Percentiles rank a stretch among this genome's conserved stretches.
phyloP scores from a whole-genome alignment of 345 rosid species.

The Lagerstroemia speciosa region DNA sequence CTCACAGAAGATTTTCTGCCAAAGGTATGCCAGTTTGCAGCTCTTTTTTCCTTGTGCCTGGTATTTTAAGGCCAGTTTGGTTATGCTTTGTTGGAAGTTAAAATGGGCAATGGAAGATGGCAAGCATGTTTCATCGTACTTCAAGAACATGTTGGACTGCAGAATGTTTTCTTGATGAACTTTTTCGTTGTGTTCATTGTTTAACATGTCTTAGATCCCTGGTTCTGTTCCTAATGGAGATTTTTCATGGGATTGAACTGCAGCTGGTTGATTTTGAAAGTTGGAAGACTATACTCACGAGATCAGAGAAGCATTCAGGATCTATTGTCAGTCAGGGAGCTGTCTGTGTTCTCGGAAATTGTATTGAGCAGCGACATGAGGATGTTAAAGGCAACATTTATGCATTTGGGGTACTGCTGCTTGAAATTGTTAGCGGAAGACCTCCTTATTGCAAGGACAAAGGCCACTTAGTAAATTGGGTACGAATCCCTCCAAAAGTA shows the following conservation, averaged over 20 bases:
- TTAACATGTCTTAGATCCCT: background rate
- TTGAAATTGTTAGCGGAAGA: constrained; percentile 88
- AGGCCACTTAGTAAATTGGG: constrained; percentile 89
- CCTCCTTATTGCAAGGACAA: constrained; percentile 81
- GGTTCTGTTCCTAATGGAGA: background rate
- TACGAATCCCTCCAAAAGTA: constrained; percentile 21
- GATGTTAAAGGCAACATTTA: constrained; percentile 81
- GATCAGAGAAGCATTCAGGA: constrained; percentile 80
- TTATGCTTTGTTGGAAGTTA: too few relatives aligned
- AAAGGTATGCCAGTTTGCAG: constrained; percentile 39
- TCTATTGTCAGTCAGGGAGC: constrained; percentile 67
- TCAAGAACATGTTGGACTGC: background rate
- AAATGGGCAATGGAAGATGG: background rate
- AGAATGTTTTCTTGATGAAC: background rate
- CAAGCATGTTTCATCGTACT: background rate
- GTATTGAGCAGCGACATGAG: constrained; percentile 61
- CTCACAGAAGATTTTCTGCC: constrained; percentile 95
- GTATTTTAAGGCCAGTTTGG: background rate
- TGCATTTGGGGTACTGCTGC: constrained; percentile 77
- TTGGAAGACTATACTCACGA: constrained; percentile 86
- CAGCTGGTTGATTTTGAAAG: constrained; percentile 96
- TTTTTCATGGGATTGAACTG: constrained; percentile 6
- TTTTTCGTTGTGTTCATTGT: background rate
- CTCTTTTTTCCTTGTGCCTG: background rate
- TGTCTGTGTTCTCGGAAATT: constrained; percentile 66